Percentiles rank a stretch among this genome's conserved stretches.
Conservation (phyloP, 192 early-diverging fungal species). For the Backusella macrospora region DNA sequence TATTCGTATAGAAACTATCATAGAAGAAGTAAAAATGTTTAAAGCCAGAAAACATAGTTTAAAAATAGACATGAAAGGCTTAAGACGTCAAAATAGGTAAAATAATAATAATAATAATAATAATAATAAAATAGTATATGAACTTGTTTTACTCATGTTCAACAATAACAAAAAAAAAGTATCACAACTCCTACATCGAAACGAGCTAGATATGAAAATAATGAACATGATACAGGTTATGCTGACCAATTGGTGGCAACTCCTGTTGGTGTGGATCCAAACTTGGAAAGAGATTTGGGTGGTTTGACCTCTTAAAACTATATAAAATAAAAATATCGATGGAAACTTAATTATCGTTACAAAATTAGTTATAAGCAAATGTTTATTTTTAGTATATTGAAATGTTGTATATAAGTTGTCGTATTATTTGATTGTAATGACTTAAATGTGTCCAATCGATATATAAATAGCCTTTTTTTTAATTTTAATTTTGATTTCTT, state of each 20-base stretch:
- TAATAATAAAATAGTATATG: too few relatives aligned
- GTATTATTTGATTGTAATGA: too few relatives aligned
- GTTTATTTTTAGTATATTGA: too few relatives aligned
- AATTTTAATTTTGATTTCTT: too few relatives aligned
- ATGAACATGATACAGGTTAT: constrained; percentile 7
- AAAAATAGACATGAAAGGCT: constrained; percentile 22
- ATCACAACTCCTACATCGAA: constrained; percentile 14
- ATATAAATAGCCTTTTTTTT: too few relatives aligned
- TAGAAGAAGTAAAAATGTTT: constrained; percentile 30
- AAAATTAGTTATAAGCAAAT: too few relatives aligned
- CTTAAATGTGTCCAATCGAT: too few relatives aligned
- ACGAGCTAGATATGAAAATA: neutral
- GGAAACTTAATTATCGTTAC: too few relatives aligned
- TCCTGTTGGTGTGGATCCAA: constrained; percentile 16
- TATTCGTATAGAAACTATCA: constrained; percentile 15
- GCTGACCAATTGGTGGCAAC: constrained; percentile 5
- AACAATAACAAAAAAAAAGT: too few relatives aligned
- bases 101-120: too few relatives aligned
- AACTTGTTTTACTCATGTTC: too few relatives aligned
- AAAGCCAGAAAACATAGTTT: constrained; percentile 28
- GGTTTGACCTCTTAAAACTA: neutral
- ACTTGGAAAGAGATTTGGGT: constrained; percentile 17
- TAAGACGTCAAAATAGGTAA: constrained; percentile 30
- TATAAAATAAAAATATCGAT: neutral
- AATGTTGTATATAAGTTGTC: too few relatives aligned